These are phyloP conservation scores for Candida nanaspora DNA, from an alignment of 805 yeast species.

Conservation along the genomic window DNA sequence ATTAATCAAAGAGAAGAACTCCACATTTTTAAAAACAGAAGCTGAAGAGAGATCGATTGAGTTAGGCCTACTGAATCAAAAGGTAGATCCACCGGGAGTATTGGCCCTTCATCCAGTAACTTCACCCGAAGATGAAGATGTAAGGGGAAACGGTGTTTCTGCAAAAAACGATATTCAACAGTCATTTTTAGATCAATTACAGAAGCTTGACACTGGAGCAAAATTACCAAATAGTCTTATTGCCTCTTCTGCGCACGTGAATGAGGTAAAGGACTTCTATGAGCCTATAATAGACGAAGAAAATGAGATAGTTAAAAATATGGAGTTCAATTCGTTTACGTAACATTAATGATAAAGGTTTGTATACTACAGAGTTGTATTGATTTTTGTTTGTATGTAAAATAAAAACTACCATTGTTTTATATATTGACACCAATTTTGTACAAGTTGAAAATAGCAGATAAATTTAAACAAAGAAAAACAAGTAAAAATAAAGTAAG, in stretches of 20 bases:
- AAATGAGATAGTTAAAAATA: slow-evolving; percentile 15
- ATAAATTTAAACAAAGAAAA: no score
- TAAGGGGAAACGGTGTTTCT: background rate
- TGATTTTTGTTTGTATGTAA: no score
- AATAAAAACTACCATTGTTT: no score
- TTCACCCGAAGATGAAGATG: background rate
- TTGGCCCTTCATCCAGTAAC: background rate
- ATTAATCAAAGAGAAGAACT: slow-evolving; percentile 2
- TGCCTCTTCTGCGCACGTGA: background rate
- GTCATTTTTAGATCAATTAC: slow-evolving; percentile 8
- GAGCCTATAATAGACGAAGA: slow-evolving; percentile 9
- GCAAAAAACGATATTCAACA: slow-evolving; percentile 1
- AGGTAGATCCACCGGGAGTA: background rate
- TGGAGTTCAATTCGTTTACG: slow-evolving; percentile 26
- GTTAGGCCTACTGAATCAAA: background rate
- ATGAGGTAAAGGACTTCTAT: background rate
- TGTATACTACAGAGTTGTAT: no score
- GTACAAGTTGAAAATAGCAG: no score
- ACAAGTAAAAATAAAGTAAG: no score
- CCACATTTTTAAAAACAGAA: background rate
- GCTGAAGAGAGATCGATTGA: slow-evolving; percentile 2
- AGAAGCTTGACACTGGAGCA: background rate
- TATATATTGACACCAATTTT: no score
- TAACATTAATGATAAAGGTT: no score
- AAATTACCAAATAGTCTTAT: background rate